phyloP scores from a whole-genome alignment of 805 yeast genomes.

The Lachancea waltii region DNA sequence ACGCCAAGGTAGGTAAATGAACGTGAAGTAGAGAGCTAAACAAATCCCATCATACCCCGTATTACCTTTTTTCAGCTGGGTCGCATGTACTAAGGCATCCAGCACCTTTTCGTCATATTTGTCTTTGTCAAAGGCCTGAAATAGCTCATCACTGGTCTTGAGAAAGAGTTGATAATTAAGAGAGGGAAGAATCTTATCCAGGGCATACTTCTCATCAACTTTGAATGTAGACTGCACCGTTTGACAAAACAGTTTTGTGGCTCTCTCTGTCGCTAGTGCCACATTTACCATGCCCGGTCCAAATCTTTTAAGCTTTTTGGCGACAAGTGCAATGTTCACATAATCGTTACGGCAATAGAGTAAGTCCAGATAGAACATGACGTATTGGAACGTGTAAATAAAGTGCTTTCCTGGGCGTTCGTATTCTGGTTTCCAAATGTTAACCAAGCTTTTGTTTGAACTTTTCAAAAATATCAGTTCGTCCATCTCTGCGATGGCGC shows the following conservation, averaged over 20 bases:
- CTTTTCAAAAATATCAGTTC: conserved; percentile 59
- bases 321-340: conserved; percentile 49
- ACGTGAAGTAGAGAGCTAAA: conserved; percentile 27
- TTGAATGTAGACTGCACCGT: conserved; percentile 16
- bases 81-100: conserved; percentile 23
- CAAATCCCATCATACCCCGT: conserved; percentile 29
- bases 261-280: conserved; percentile 25
- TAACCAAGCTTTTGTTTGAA: conserved; percentile 62
- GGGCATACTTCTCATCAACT: conserved; percentile 24
- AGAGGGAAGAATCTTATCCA: conserved; percentile 24
- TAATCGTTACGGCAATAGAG: conserved; percentile 50
- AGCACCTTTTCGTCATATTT: conserved; percentile 17
- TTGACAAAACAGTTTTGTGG: conserved; percentile 19
- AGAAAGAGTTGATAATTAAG: conserved; percentile 24
- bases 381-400: conserved; percentile 64
- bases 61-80: conserved; percentile 28
- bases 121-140: conserved; percentile 13
- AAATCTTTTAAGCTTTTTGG: conserved; percentile 70
- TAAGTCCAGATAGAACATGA: conserved; percentile 54
- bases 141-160: conserved; percentile 18
- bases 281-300: conserved; percentile 63
- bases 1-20: conserved; percentile 23
- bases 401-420: conserved; percentile 95
- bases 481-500: conserved; percentile 61
- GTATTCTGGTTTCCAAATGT: conserved; percentile 87